phyloP scores from a whole-genome alignment of 345 rosid genomes.

The Brassica incana region DNA sequence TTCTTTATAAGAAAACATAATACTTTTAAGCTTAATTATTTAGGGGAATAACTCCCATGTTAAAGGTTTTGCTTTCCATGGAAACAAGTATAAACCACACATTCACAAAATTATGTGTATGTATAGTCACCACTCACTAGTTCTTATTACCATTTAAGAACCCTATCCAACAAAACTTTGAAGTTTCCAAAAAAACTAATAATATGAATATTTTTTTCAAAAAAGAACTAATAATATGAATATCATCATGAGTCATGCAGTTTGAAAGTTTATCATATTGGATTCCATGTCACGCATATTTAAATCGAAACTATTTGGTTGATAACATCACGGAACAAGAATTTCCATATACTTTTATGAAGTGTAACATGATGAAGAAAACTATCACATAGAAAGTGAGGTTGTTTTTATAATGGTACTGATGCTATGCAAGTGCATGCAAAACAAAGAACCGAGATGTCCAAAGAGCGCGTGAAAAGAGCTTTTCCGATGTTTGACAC shows the following conservation, averaged over 20 bases:
- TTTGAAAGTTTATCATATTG: not conserved
- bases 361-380: not conserved
- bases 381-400: not conserved
- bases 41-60: not conserved
- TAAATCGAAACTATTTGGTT: not conserved
- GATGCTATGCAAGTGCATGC: not conserved
- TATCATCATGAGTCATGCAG: not conserved
- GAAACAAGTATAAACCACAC: not conserved
- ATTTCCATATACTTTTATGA: not conserved
- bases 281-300: not conserved
- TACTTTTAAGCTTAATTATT: not conserved
- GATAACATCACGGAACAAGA: not conserved
- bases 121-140: not conserved
- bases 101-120: not conserved
- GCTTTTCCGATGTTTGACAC: slow-evolving; percentile 14
- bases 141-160: not conserved
- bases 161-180: not conserved
- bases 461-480: slow-evolving; percentile 26
- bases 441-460: not conserved
- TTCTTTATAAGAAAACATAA: not conserved
- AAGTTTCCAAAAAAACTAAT: not conserved
- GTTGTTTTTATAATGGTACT: not conserved
- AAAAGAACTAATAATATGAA: not conserved
- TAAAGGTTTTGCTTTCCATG: not conserved
- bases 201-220: not conserved